These are phyloP conservation scores for Rhizopogon vesiculosus DNA, from an alignment of 768 basidiomycete species.

Conservation along the genomic window DNA sequence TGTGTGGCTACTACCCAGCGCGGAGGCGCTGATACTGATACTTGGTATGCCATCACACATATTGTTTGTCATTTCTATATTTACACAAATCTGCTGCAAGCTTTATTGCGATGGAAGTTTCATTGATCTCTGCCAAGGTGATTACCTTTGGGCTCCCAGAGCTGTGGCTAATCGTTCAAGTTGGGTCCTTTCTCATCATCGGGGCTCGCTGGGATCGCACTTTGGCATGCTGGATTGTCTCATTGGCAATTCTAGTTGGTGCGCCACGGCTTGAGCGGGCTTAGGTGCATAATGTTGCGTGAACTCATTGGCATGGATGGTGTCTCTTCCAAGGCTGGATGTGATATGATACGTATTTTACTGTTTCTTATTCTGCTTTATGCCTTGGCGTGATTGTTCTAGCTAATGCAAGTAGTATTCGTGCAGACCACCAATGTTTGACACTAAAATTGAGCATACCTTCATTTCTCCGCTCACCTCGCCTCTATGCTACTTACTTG, in stretches of 20 bases:
- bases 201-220: neutral
- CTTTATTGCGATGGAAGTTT: neutral
- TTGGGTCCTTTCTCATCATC: neutral
- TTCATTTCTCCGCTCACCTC: too few species aligned
- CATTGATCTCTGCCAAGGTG: neutral
- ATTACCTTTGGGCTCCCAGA: neutral
- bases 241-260: neutral
- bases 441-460: too few species aligned
- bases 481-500: too few species aligned
- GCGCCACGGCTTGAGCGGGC: neutral
- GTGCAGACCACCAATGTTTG: neutral
- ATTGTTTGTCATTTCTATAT: neutral
- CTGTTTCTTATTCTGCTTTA: neutral
- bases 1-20: neutral
- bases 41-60: neutral
- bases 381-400: neutral
- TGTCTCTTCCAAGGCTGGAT: too few species aligned
- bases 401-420: too few species aligned
- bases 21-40: neutral
- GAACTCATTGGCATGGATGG: neutral
- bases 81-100: neutral
- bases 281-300: neutral
- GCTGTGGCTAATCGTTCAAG: neutral
- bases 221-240: neutral
- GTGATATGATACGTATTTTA: neutral